These are phyloP conservation scores for Phytophthora macrochlamydospora DNA, from an alignment of 352 stramenopile genomes.

Conservation along the genomic window DNA sequence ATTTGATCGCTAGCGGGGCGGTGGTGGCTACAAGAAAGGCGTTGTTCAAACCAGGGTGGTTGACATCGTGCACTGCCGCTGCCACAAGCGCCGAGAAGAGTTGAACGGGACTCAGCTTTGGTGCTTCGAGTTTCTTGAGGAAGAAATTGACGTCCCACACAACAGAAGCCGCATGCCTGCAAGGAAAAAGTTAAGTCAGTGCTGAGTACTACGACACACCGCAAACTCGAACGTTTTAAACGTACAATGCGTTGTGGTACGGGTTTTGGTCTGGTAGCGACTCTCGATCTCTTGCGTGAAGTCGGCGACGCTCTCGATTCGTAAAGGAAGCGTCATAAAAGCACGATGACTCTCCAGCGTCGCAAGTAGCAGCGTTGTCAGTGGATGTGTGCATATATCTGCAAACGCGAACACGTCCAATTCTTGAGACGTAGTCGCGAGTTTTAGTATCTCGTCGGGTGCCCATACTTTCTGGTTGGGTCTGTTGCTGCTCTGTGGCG, in stretches of 20 bases:
- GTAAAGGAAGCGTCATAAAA: conserved; percentile 60
- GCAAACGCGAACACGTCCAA: conserved; percentile 63
- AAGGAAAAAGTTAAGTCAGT: conserved; percentile 2
- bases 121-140: conserved; percentile 48
- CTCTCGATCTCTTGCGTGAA: conserved; percentile 71
- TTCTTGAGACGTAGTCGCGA: conserved; percentile 43
- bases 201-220: background rate
- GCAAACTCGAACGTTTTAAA: background rate
- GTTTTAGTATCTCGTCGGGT: conserved; percentile 41
- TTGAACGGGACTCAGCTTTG: conserved; percentile 46
- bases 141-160: conserved; percentile 80
- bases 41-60: conserved; percentile 93
- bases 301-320: conserved; percentile 53
- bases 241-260: conserved; percentile 82
- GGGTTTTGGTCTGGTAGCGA: conserved; percentile 76
- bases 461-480: conserved; percentile 35
- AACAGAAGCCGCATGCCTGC: conserved; percentile 71
- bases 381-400: conserved; percentile 44
- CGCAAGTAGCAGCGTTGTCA: conserved; percentile 65
- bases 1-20: conserved; percentile 89
- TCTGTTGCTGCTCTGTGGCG: conserved; percentile 4
- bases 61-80: conserved; percentile 92
- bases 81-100: conserved; percentile 87
- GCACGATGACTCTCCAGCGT: conserved; percentile 71
- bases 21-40: conserved; percentile 86